Evolutionary conservation across 1,284 basidiomycete species (phyloP).

Genomic region (Jaminaea rosea): DNA sequence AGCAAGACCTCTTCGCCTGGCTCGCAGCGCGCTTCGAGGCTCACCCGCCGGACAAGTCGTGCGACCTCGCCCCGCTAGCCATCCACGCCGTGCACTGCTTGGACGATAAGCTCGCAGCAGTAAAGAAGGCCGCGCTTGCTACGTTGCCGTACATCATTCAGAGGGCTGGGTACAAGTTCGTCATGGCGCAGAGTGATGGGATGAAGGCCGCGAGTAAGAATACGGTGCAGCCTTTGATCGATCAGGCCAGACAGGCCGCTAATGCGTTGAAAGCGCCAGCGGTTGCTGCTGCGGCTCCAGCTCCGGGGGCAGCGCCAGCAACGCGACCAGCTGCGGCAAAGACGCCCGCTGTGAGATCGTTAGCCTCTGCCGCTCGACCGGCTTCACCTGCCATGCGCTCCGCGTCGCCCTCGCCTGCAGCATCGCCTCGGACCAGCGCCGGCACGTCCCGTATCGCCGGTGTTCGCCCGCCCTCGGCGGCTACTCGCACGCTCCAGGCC

Average conservation of each 20-base stretch:
- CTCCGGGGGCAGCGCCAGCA: neutral
- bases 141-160: conserved; percentile 70
- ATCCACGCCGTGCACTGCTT: conserved; percentile 67
- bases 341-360: conserved; percentile 2
- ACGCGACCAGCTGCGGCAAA: neutral
- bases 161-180: conserved; percentile 70
- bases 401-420: conserved; percentile 10
- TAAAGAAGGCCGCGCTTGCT: conserved; percentile 79
- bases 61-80: conserved; percentile 71
- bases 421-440: conserved; percentile 4
- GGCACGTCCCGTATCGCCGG: neutral
- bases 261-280: conserved; percentile 15
- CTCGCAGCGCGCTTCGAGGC: conserved; percentile 69
- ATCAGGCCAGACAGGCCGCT: conserved; percentile 48
- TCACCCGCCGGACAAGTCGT: conserved; percentile 51
- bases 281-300: conserved; percentile 25
- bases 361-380: neutral
- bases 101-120: conserved; percentile 84
- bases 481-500: neutral
- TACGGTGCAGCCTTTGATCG: conserved; percentile 77
- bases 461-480: conserved; percentile 7
- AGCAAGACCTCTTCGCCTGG: conserved; percentile 76
- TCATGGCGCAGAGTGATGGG: conserved; percentile 73
- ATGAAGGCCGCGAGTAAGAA: conserved; percentile 85
- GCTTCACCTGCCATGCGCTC: neutral